phyloP scores from a whole-genome alignment of 2,329 filamentous ascomycete species.

The Aspergillus viridinutans region DNA sequence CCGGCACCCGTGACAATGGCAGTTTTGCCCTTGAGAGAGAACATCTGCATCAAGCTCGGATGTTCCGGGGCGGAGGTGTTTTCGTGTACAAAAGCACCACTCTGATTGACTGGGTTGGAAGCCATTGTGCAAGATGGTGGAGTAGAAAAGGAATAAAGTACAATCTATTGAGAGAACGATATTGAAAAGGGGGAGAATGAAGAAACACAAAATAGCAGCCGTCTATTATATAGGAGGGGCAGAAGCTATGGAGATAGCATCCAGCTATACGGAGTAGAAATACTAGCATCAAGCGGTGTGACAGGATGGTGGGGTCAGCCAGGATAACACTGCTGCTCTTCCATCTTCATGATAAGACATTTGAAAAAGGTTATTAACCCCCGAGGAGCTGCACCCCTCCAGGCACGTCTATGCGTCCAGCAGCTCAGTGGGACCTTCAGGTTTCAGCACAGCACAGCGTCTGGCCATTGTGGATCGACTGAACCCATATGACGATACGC shows the following conservation, averaged over 20 bases:
- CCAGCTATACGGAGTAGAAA: too few species aligned
- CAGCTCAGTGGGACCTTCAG: not conserved
- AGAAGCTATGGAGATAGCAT: not conserved
- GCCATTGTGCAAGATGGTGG: slow-evolving; percentile 23
- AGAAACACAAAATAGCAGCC: not conserved
- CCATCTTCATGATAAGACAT: not conserved
- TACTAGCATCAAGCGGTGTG: not conserved
- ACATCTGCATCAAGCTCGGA: slow-evolving; percentile 57
- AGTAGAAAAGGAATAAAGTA: not conserved
- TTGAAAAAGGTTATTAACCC: not conserved
- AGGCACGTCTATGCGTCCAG: not conserved
- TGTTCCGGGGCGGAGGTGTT: slow-evolving; percentile 48
- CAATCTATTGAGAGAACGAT: not conserved
- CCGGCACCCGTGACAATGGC: slow-evolving; percentile 68
- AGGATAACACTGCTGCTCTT: not conserved
- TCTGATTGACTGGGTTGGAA: slow-evolving; percentile 31
- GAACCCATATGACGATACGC: slow-evolving; percentile 14
- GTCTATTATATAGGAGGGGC: slow-evolving; percentile 4
- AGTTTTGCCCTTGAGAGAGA: slow-evolving; percentile 66
- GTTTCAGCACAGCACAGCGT: not conserved
- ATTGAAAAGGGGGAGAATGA: not conserved
- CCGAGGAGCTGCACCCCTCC: too few species aligned
- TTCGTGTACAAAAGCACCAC: slow-evolving; percentile 54
- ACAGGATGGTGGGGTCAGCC: not conserved
- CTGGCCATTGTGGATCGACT: not conserved